These are phyloP conservation scores for Fomitopsis schrenkii DNA, from an alignment of 1,284 basidiomycete genomes.

Conservation along the genomic window DNA sequence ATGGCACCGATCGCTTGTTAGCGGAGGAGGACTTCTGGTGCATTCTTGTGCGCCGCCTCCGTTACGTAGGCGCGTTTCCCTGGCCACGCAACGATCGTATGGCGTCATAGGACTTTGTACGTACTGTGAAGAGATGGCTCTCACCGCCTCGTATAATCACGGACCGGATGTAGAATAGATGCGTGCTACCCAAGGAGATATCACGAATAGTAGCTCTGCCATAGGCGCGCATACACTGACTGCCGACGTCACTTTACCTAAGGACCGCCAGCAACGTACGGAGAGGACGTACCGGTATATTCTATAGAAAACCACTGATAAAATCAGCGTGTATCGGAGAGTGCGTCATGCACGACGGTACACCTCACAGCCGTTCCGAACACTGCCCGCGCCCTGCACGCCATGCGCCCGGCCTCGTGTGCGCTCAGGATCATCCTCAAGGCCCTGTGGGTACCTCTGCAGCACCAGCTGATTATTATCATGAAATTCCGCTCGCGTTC, in stretches of 20 bases:
- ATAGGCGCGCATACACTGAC: neutral
- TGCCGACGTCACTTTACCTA: neutral
- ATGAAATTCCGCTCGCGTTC: neutral
- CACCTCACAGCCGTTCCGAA: neutral
- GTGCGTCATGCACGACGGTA: neutral
- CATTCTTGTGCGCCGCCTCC: constrained; percentile 1
- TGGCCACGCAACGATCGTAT: neutral
- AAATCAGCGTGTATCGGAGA: neutral
- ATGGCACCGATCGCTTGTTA: neutral
- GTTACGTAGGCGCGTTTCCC: neutral
- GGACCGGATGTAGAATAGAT: neutral
- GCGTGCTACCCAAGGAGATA: no score
- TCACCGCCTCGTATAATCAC: neutral
- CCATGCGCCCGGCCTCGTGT: neutral
- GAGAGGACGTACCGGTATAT: neutral
- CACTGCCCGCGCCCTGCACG: neutral
- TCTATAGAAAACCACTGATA: neutral
- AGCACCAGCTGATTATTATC: neutral
- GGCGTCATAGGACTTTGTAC: neutral
- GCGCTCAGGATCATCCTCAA: constrained; percentile 1
- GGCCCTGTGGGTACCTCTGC: neutral
- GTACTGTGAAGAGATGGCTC: neutral
- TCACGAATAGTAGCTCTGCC: neutral
- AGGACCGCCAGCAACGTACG: neutral
- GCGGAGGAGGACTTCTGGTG: neutral